A percentile compares a stretch with the other conserved stretches of the same genome.
phyloP scores from a whole-genome alignment of 108 stramenopile species.

The Skeletonema tropicum region DNA sequence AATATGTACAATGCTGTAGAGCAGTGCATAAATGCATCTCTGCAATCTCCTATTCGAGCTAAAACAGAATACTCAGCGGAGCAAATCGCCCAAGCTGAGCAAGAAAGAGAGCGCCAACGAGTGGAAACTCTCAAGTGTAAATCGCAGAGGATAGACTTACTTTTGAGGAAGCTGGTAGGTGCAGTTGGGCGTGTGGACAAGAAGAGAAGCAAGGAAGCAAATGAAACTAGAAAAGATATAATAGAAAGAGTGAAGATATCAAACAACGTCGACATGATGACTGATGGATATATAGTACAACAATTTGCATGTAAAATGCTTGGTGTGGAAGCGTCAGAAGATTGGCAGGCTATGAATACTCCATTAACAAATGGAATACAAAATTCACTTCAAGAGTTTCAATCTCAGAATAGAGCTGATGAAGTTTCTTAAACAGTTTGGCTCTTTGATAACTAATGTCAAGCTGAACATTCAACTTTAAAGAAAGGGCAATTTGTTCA shows the following conservation, averaged over 20 bases:
- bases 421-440: not conserved
- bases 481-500: conserved; percentile 68
- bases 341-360: conserved; percentile 8
- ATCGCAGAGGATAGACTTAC: conserved; percentile 53
- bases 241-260: conserved; percentile 18
- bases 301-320: conserved; percentile 23
- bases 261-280: not conserved
- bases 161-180: conserved; percentile 62
- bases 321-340: conserved; percentile 5
- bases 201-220: conserved; percentile 51
- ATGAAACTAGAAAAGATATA: conserved; percentile 56
- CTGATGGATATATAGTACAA: conserved; percentile 8
- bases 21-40: conserved; percentile 25
- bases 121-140: conserved; percentile 45
- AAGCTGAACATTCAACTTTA: conserved; percentile 3
- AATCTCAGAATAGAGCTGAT: not conserved
- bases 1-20: conserved; percentile 2
- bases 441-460: not conserved
- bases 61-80: conserved; percentile 42
- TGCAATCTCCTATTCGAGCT: conserved; percentile 33
- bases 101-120: conserved; percentile 25
- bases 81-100: conserved; percentile 30
- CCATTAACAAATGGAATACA: conserved; percentile 11
- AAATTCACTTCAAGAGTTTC: conserved; percentile 15
- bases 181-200: conserved; percentile 53